Conservation (phyloP, 345 rosid genomes). For the Xanthoceras sorbifolium region DNA sequence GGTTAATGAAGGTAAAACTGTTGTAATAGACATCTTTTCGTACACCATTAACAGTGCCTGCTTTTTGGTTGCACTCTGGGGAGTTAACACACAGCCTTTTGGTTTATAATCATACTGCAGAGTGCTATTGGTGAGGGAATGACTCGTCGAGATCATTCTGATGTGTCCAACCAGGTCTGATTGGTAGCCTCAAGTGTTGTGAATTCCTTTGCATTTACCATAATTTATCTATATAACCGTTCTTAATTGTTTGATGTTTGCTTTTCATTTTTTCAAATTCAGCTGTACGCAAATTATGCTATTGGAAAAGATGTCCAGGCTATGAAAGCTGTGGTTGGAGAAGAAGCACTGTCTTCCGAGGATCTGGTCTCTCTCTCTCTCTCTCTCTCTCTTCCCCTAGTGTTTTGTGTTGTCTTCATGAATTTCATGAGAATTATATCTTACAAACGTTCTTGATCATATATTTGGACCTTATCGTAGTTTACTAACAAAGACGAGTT, state of each 20-base stretch:
- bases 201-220: neutral
- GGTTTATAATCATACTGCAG: constrained; percentile 35
- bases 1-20: constrained; percentile 83
- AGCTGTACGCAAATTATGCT: constrained; percentile 95
- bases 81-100: neutral
- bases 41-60: neutral
- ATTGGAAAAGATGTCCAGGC: constrained; percentile 98
- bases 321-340: constrained; percentile 99
- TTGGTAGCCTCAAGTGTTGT: neutral
- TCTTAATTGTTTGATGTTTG: neutral
- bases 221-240: neutral
- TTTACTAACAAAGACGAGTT: neutral
- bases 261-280: constrained; percentile 21
- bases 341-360: constrained; percentile 97
- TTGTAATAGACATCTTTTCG: neutral
- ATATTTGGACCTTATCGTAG: neutral
- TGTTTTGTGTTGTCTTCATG: neutral
- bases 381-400: too few species aligned
- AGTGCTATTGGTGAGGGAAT: constrained; percentile 99
- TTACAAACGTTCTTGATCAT: neutral
- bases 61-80: neutral
- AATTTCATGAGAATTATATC: neutral
- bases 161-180: constrained; percentile 90
- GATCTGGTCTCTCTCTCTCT: constrained; percentile 64
- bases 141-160: constrained; percentile 91